Base-by-base conservation (phyloP, 305 asterid species). In the Salvia sclarea region DNA sequence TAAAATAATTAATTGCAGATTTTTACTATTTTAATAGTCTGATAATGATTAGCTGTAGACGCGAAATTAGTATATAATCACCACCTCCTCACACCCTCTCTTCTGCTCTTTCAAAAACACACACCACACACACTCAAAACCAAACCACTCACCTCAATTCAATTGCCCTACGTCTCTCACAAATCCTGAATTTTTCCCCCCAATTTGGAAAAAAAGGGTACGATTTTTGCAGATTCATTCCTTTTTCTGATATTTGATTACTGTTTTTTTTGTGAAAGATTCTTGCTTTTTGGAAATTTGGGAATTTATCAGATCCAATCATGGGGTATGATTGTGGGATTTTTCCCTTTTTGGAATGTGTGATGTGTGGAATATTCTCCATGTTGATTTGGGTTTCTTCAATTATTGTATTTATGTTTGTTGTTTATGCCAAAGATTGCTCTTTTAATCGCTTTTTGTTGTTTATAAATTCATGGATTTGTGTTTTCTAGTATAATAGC, bases 21-120 rank as follows among this genome's bases (percentile, higher is more conserved):
- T 41, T 53, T 47, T 47, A 1, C 9, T 18, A 2, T 58, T 21
- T 24, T 61, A 68, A 54, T 54, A 68, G 9, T 24, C 54, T 66
- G 57, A 44, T 24, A 58, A 59, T 73, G 49, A 78, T 78, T 79
- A 69, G 74, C 72, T 62, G 70, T 54, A 41, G 25, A 69, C 52
- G 31, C 57, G 31, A 44, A 52, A 37, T 49, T 49, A 4, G 66
- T 67, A 77, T 77, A 80, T 44, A 74, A 67, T 0, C 21, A 37
- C 16, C 49, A 31, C 18, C 70, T 58, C n/a, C 21, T 43, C 50
- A 1, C 12, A 7, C 10, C 18, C 13, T 40, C 40, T 37, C 8
- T 44, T 44, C 37, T 22, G 6, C 40, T 45, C 58, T 48, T 50
- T 31, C 73, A 25, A 5, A 55, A 59, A 24, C 37, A 53, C 30